Evolutionary conservation across 306 rosid species (phyloP), one percentile per base, ranked within the genome.

Genomic region (Potentilla sterilis): DNA sequence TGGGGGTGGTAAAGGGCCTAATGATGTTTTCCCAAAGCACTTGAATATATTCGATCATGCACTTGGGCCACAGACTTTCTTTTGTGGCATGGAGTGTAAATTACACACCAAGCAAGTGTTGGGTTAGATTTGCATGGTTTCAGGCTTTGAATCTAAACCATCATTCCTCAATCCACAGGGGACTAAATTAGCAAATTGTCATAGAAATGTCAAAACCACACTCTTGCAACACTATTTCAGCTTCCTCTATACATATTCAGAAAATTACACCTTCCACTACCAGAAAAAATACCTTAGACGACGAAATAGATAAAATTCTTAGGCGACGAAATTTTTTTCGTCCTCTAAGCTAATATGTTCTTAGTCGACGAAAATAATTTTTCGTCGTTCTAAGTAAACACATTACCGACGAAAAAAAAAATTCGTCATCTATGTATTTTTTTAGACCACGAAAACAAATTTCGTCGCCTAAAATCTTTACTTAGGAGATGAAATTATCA

Each of bases 31-130:
- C 24, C 42, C 38, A 13, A 72, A 71, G 52, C 75, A 72, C 49
- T 54, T 21, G 76, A 72, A 58, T 18, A 21, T 38, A 42, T 55
- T 63, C 28, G 28, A 28, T 28, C 77, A 73, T 73, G 67, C 11
- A 57, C 42, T 42, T 73, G 68, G 54, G 67, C 68, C 68, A 57
- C 77, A 73, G 24, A 9, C 77, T 57, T 73, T 57, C 77, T 57
- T 73, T 57, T 57, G 54, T 73, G 68, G 55, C 77, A 57, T 73
- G 77, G 55, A 57, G 34, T 13, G 14, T 54, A 21, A 9, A 52
- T 43, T 19, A 21, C 5, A 12, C 32, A 16, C 16, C 15, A 10
- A 69, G 40, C 4, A n/a, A 21, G 15, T 16, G 46, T 35, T 28
- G 1, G 48, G 64, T 51, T 35, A 14, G 75, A n/a, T 52, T 71